Conservation (phyloP, 768 basidiomycete species). For the Rhizopogon rudus region DNA sequence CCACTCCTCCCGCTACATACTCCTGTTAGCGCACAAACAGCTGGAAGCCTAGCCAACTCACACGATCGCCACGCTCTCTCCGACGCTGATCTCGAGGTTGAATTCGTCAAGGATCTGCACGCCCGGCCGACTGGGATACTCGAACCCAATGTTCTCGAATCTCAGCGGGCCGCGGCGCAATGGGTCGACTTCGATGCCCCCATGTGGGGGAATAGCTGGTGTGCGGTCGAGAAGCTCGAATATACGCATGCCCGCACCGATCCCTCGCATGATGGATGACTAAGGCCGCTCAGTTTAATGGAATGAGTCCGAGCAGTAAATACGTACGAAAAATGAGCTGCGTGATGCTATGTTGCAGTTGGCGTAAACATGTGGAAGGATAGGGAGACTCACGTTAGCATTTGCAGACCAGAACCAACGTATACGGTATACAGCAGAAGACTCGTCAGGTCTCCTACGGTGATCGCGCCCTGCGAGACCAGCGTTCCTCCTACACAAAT, state of each 20-base stretch:
- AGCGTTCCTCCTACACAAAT: slow-evolving; percentile 71
- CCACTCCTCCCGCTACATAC: slow-evolving; percentile 78
- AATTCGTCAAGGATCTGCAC: slow-evolving; percentile 81
- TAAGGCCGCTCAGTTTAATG: slow-evolving; percentile 20
- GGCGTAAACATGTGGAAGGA: slow-evolving; percentile 1
- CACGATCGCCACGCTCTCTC: slow-evolving; percentile 91
- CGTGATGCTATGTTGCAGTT: neutral
- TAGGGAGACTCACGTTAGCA: slow-evolving; percentile 57
- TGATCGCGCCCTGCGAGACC: slow-evolving; percentile 82
- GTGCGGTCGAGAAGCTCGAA: slow-evolving; percentile 86
- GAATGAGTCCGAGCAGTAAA: neutral
- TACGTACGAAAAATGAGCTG: slow-evolving; percentile 36
- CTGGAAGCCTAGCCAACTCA: slow-evolving; percentile 36
- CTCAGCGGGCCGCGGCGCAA: slow-evolving; percentile 63
- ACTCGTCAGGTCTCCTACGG: slow-evolving; percentile 89
- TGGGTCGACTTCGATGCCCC: slow-evolving; percentile 53
- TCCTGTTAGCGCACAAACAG: slow-evolving; percentile 1
- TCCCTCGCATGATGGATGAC: slow-evolving; percentile 95
- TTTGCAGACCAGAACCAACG: slow-evolving; percentile 74
- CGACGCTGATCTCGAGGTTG: slow-evolving; percentile 72
- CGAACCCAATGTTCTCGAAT: slow-evolving; percentile 82
- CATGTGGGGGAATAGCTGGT: slow-evolving; percentile 64
- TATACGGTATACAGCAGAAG: slow-evolving; percentile 89
- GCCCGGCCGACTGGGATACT: slow-evolving; percentile 84
- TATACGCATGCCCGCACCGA: slow-evolving; percentile 90